Base-by-base conservation (phyloP, 805 yeast species). In the Danielia reshetovae region DNA sequence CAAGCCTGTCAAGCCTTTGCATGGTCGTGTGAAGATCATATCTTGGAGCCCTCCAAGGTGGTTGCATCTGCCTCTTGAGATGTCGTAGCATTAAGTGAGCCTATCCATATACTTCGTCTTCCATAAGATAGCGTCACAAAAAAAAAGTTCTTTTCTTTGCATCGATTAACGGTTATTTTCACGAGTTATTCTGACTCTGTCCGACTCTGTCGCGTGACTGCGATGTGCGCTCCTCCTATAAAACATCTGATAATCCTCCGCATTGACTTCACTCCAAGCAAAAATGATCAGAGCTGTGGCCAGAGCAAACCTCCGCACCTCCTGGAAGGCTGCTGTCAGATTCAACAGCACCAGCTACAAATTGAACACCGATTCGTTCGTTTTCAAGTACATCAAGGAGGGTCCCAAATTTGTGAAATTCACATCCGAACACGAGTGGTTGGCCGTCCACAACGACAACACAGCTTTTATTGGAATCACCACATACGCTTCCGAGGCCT, bases 401-500 rank as follows among this genome's bases (percentile, higher is more conserved):
- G 70, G 72, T 12, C 80, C 81, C 28, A 53, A 59, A 39, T 55
- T 60, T 11, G 72, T 80, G 42, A 79, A 75, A 62, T 89, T 76
- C 73, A 86, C 97, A 8, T 63, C 70, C 34, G 96, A 93, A 55
- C 98, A 90, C 68, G 98, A 90, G 68, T 90, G 97, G 96, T 63
- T 93, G 37, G 89, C 95, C 4, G 71, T 79, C 36, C 94, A 85
- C 58, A 75, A 76, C 18, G 96, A 89, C 61, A 85, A 85, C 41
- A 70, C 80, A 27, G 83, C 90, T 2, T 88, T 81, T 51, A 70
- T 90, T 15, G 98, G 98, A 19, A 87, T 93, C 61, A 88, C 98
- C 38, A 78, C 76, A 52, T 89, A 93, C 57, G 98, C 98, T 13
- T 82, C 96, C 15, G 96, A 88, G 54, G 95, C 97, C 6, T 75